A percentile compares a stretch with the other conserved stretches of the same genome.
Conservation (phyloP, 345 rosid species). For the Aegle marmelos region DNA sequence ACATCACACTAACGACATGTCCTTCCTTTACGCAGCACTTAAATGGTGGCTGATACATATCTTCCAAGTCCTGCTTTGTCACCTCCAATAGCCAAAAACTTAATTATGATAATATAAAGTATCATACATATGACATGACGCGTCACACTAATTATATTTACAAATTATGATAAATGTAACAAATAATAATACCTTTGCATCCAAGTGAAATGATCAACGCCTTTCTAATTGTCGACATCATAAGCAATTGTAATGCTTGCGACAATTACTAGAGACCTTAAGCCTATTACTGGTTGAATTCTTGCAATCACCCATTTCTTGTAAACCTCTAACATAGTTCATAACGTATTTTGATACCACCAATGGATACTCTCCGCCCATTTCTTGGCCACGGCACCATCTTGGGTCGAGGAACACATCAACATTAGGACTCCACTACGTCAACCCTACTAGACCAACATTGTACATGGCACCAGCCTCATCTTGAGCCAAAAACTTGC, state of each 20-base stretch:
- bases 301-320: slow-evolving; percentile 28
- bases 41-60: slow-evolving; percentile 47
- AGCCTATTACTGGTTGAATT: slow-evolving; percentile 17
- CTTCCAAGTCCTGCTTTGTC: slow-evolving; percentile 41
- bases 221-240: slow-evolving; percentile 43
- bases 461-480: slow-evolving; percentile 50
- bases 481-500: slow-evolving; percentile 47
- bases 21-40: slow-evolving; percentile 36
- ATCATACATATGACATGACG: too few relatives aligned
- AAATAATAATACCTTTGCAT: slow-evolving; percentile 28
- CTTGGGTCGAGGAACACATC: slow-evolving; percentile 48
- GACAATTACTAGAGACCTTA: slow-evolving; percentile 38
- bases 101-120: too few relatives aligned
- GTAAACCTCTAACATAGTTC: too few relatives aligned
- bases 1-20: slow-evolving; percentile 39
- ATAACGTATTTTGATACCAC: slow-evolving; percentile 42
- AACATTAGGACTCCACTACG: slow-evolving; percentile 59
- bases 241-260: slow-evolving; percentile 50
- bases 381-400: slow-evolving; percentile 56
- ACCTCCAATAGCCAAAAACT: slow-evolving; percentile 25
- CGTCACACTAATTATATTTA: too few relatives aligned
- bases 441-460: slow-evolving; percentile 38
- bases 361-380: slow-evolving; percentile 46
- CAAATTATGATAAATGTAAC: too few relatives aligned
- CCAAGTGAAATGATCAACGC: slow-evolving; percentile 30